A percentile compares a stretch with the other conserved stretches of the same genome.
These are phyloP conservation scores for Tolypocladium nubicola DNA, from an alignment of 2,329 filamentous ascomycete species.

Conservation along the genomic window DNA sequence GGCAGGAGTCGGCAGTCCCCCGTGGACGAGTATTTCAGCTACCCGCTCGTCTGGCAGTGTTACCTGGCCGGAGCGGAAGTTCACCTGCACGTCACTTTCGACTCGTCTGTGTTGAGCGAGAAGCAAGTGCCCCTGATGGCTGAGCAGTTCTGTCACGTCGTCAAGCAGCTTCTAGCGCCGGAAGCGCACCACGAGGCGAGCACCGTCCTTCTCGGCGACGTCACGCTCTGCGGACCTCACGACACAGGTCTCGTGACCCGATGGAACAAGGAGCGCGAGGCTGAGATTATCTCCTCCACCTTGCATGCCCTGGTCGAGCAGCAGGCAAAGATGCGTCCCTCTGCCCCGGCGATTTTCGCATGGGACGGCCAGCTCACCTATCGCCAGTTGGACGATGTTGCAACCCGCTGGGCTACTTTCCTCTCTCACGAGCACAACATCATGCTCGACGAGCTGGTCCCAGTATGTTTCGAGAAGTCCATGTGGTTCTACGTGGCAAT, in stretches of 20 bases:
- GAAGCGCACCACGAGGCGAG: neutral
- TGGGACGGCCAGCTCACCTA: slow-evolving; percentile 34
- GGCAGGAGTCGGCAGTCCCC: neutral
- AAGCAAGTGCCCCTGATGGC: neutral
- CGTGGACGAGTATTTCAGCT: slow-evolving; percentile 1
- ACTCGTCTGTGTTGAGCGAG: neutral
- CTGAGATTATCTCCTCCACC: no score
- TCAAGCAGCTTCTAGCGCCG: neutral
- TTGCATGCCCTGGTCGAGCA: slow-evolving; percentile 6
- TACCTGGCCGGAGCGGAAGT: neutral
- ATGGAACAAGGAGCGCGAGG: neutral
- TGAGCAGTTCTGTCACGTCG: neutral
- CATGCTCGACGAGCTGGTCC: slow-evolving; percentile 13
- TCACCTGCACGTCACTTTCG: neutral
- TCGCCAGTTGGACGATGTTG: slow-evolving; percentile 24
- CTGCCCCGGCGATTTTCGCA: slow-evolving; percentile 25
- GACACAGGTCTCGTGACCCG: neutral
- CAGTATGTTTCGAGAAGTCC: slow-evolving; percentile 26
- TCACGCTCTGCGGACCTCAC: neutral
- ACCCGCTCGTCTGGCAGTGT: neutral
- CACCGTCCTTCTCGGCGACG: neutral
- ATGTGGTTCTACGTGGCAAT: slow-evolving; percentile 21
- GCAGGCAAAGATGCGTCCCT: slow-evolving; percentile 20
- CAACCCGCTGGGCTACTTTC: slow-evolving; percentile 24
- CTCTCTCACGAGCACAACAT: slow-evolving; percentile 8